Conservation (phyloP, 192 early-diverging fungal species). For the Diversispora epigaea region DNA sequence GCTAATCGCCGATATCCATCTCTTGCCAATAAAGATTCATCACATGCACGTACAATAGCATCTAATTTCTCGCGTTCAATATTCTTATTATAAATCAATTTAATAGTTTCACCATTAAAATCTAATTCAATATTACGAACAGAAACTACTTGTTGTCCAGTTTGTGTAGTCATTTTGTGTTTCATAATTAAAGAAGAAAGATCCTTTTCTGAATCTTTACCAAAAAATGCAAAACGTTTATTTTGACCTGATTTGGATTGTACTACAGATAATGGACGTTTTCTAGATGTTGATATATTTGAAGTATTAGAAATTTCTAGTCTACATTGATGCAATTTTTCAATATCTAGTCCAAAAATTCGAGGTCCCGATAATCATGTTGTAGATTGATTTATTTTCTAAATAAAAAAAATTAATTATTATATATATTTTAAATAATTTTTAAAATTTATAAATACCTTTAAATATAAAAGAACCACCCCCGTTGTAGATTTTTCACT, state of each 20-base stretch:
- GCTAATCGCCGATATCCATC: neutral
- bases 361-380: neutral
- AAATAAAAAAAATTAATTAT: neutral
- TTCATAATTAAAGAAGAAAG: neutral
- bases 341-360: neutral
- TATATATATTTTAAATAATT: neutral
- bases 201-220: neutral
- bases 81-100: neutral
- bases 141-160: neutral
- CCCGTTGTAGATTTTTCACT: neutral
- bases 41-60: neutral
- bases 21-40: neutral
- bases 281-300: neutral
- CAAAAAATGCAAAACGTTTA: neutral
- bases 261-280: neutral
- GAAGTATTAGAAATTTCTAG: neutral
- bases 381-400: neutral
- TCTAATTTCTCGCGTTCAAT: neutral
- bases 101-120: slow-evolving; percentile 1
- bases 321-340: neutral
- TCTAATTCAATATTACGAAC: slow-evolving; percentile 3
- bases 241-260: neutral
- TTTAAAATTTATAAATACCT: neutral
- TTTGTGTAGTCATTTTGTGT: neutral
- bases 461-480: neutral